phyloP scores from a whole-genome alignment of 306 rosid species.

The Malus fusca region DNA sequence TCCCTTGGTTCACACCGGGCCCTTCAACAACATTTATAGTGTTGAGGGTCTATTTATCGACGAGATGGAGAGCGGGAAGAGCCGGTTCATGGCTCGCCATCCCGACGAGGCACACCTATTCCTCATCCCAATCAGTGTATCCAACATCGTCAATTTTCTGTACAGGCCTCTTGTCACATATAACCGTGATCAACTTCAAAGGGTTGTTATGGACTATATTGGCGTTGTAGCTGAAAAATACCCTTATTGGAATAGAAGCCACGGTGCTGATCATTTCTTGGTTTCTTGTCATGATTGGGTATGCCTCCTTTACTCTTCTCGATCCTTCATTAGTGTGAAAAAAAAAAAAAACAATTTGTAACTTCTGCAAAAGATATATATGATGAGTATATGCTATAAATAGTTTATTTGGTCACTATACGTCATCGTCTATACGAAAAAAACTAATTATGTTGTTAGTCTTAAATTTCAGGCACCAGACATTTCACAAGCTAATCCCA shows the following conservation, averaged over 20 bases:
- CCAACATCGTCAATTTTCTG: slow-evolving; percentile 30
- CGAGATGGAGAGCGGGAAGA: slow-evolving; percentile 33
- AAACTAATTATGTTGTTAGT: neutral
- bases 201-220: slow-evolving; percentile 42
- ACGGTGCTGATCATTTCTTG: slow-evolving; percentile 67
- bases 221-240: slow-evolving; percentile 31
- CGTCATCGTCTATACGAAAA: too few species aligned
- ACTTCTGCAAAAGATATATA: neutral
- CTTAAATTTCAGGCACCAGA: slow-evolving; percentile 54
- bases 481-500: slow-evolving; percentile 23
- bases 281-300: slow-evolving; percentile 88
- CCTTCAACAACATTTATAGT: slow-evolving; percentile 46
- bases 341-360: neutral
- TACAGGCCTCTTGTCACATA: slow-evolving; percentile 40
- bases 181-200: slow-evolving; percentile 32
- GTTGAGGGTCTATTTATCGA: slow-evolving; percentile 65
- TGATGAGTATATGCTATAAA: neutral
- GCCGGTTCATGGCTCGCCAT: slow-evolving; percentile 44
- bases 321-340: neutral
- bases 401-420: neutral
- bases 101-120: slow-evolving; percentile 62
- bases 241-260: slow-evolving; percentile 59
- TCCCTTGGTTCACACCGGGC: slow-evolving; percentile 58
- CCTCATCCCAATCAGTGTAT: slow-evolving; percentile 54
- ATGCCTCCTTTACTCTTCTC: neutral